phyloP scores from a whole-genome alignment of 805 yeast genomes.

The Danielia reshetovae region DNA sequence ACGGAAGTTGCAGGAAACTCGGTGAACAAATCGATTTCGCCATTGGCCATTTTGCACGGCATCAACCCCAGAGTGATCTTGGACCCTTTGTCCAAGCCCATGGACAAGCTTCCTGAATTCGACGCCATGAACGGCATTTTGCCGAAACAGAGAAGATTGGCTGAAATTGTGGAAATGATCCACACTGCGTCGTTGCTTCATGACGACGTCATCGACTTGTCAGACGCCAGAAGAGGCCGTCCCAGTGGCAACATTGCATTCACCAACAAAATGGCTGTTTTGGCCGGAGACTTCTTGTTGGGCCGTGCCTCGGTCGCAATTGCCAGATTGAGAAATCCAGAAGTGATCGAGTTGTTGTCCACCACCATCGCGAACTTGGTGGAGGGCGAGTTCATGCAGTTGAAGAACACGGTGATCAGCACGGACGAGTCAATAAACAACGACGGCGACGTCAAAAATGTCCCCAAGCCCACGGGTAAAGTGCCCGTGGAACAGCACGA shows the following conservation, averaged over 20 bases:
- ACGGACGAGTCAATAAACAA: conserved; percentile 47
- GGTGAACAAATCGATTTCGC: conserved; percentile 65
- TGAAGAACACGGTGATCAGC: conserved; percentile 79
- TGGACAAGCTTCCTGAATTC: conserved; percentile 61
- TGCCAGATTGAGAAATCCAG: conserved; percentile 91
- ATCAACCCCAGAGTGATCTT: conserved; percentile 79
- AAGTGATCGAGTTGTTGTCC: conserved; percentile 91
- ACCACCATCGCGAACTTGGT: conserved; percentile 95
- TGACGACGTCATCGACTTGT: conserved; percentile 92
- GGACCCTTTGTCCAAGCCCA: conserved; percentile 81
- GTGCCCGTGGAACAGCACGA: conserved; percentile 61
- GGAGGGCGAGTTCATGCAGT: conserved; percentile 98
- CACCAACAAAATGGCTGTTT: conserved; percentile 94
- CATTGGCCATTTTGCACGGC: conserved; percentile 81
- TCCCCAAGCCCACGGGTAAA: conserved; percentile 60
- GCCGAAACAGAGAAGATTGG: conserved; percentile 92
- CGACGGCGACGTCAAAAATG: conserved; percentile 39
- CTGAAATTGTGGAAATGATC: conserved; percentile 97
- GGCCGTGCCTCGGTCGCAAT: conserved; percentile 97
- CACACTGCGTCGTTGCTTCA: conserved; percentile 94
- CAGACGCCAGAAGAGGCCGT: conserved; percentile 84
- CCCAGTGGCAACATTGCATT: conserved; percentile 92
- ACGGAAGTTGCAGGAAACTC: conserved; percentile 58
- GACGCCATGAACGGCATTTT: conserved; percentile 69
- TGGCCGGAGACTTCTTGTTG: conserved; percentile 92